Percentiles rank a stretch among this genome's conserved stretches.
phyloP scores from a whole-genome alignment of 2,329 filamentous ascomycete species.

The Scedosporium apiospermum region DNA sequence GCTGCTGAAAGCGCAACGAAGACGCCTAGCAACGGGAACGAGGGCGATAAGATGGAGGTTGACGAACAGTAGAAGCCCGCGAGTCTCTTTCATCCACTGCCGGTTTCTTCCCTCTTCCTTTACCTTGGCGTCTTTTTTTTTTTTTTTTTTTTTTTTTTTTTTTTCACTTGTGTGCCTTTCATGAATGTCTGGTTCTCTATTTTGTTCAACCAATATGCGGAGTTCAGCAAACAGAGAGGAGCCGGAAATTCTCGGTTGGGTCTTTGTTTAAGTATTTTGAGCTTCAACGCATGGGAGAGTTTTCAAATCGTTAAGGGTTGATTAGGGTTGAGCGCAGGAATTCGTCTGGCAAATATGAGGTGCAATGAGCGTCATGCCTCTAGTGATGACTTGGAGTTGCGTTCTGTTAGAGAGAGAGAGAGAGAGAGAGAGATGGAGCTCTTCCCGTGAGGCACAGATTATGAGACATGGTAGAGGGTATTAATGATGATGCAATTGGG shows the following conservation, averaged over 20 bases:
- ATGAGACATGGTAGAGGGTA: not conserved
- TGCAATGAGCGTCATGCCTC: not conserved
- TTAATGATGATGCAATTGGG: not conserved
- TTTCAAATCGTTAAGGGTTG: too few relatives aligned
- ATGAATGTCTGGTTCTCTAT: not conserved
- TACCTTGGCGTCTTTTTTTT: not conserved
- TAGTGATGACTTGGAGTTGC: not conserved
- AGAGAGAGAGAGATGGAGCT: not conserved
- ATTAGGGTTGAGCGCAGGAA: too few relatives aligned
- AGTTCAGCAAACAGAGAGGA: too few relatives aligned
- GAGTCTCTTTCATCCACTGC: not conserved
- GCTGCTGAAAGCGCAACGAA: not conserved
- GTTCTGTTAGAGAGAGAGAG: not conserved
- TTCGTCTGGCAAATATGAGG: too few relatives aligned
- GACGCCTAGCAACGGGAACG: not conserved
- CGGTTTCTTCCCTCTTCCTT: not conserved
- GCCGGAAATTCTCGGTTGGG: too few relatives aligned
- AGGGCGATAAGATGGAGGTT: conserved; percentile 10
- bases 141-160: not conserved
- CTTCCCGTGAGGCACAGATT: not conserved
- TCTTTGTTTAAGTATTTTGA: too few relatives aligned
- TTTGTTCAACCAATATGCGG: too few relatives aligned
- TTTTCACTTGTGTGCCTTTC: not conserved
- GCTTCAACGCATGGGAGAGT: too few relatives aligned
- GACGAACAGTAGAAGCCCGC: conserved; percentile 2